Evolutionary conservation across 306 rosid species (phyloP).

Genomic region (Vigna hirtella): DNA sequence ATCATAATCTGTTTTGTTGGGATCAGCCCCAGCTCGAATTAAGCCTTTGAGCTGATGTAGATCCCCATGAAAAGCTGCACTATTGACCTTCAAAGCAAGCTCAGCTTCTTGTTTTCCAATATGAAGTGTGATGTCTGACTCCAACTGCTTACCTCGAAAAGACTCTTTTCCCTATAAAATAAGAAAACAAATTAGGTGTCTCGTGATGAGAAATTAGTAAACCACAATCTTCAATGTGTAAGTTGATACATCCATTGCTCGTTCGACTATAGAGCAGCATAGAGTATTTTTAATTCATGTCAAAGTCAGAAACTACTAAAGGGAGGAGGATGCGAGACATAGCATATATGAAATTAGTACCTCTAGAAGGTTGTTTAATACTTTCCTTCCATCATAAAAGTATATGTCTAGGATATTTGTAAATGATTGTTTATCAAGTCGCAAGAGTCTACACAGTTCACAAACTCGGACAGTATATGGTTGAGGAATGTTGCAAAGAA

Average conservation of each 20-base stretch:
- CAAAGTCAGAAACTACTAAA: slow-evolving; percentile 7
- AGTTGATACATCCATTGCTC: slow-evolving; percentile 24
- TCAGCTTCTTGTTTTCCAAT: slow-evolving; percentile 95
- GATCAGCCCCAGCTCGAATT: slow-evolving; percentile 94
- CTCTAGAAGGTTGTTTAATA: slow-evolving; percentile 92
- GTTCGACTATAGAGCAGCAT: slow-evolving; percentile 32
- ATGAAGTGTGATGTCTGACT: slow-evolving; percentile 88
- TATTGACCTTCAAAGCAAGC: slow-evolving; percentile 90
- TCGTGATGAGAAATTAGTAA: slow-evolving; percentile 10
- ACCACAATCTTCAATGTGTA: slow-evolving; percentile 13
- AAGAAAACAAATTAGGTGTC: slow-evolving; percentile 10
- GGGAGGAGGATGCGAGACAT: not conserved
- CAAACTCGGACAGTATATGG: slow-evolving; percentile 90
- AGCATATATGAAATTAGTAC: slow-evolving; percentile 49
- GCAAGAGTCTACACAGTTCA: slow-evolving; percentile 85
- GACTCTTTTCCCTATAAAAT: slow-evolving; percentile 71
- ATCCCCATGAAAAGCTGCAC: slow-evolving; percentile 82
- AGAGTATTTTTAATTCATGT: slow-evolving; percentile 10
- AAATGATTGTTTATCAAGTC: slow-evolving; percentile 92
- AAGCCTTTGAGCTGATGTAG: slow-evolving; percentile 77
- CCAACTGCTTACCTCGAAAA: slow-evolving; percentile 76
- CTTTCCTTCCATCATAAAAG: slow-evolving; percentile 88
- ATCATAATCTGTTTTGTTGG: slow-evolving; percentile 91
- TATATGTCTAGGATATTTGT: slow-evolving; percentile 85
- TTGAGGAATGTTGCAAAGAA: slow-evolving; percentile 96